These are phyloP conservation scores for Gnaphalium uliginosum DNA, from an alignment of 129 eudicot genomes.

Conservation along the genomic window DNA sequence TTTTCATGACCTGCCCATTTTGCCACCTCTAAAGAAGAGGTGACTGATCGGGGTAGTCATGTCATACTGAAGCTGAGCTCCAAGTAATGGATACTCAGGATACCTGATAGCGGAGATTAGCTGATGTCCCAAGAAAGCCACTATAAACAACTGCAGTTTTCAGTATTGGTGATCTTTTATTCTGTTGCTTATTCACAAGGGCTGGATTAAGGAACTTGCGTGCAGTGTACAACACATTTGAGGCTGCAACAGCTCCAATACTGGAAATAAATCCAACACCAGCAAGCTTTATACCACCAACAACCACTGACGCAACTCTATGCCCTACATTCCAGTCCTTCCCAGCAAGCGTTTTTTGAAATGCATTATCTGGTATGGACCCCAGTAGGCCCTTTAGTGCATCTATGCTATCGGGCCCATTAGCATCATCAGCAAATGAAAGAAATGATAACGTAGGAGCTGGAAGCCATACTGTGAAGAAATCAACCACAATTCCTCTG, in stretches of 20 bases:
- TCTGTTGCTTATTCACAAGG: conserved; percentile 39
- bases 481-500: conserved; percentile 89
- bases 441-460: conserved; percentile 93
- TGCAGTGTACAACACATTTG: conserved; percentile 42
- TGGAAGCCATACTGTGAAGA: conserved; percentile 98
- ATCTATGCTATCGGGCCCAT: conserved; percentile 59
- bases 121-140: conserved; percentile 91
- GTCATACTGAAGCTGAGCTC: background rate
- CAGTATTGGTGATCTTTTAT: conserved; percentile 83
- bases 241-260: conserved; percentile 90
- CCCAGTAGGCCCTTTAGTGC: conserved; percentile 78
- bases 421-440: conserved; percentile 50
- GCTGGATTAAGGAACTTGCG: conserved; percentile 25
- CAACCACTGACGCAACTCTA: conserved; percentile 76
- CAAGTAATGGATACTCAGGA: background rate
- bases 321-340: conserved; percentile 63
- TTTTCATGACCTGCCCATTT: no score
- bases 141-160: conserved; percentile 84
- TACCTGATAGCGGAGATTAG: conserved; percentile 99
- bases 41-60: background rate
- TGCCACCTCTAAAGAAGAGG: background rate
- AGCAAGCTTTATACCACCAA: conserved; percentile 92
- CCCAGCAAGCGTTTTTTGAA: conserved; percentile 83
- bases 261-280: conserved; percentile 94
- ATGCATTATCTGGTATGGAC: conserved; percentile 96